A percentile compares a stretch with the other conserved stretches of the same genome.
Conservation (phyloP, 371 early-diverging fungal genomes). For the Entomophthora muscae region DNA sequence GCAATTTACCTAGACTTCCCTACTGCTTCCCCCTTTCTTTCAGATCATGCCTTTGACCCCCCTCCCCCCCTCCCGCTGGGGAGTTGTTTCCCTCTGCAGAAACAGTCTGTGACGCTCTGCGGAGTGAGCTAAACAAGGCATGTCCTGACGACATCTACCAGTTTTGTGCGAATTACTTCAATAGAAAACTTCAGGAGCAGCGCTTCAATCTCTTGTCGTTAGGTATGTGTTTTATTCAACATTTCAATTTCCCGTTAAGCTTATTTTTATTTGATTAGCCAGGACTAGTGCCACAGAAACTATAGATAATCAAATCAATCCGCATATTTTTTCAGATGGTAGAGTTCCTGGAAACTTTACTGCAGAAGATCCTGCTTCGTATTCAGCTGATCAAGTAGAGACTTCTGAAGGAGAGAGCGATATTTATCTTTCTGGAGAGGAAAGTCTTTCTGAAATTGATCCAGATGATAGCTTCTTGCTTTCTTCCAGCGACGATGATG, state of each 20-base stretch:
- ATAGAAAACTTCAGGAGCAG: constrained; percentile 52
- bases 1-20: too few species aligned
- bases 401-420: constrained; percentile 1
- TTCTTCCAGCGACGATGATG: constrained; percentile 35
- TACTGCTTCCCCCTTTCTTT: too few species aligned
- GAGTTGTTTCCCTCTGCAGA: constrained; percentile 13
- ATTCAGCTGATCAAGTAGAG: neutral
- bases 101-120: constrained; percentile 33
- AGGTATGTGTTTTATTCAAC: constrained; percentile 19
- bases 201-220: constrained; percentile 25
- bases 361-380: too few species aligned
- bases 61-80: neutral
- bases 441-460: constrained; percentile 2
- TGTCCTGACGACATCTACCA: constrained; percentile 71
- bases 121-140: constrained; percentile 28
- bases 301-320: too few species aligned
- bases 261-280: too few species aligned
- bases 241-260: too few species aligned
- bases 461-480: constrained; percentile 17
- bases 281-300: too few species aligned
- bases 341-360: too few species aligned
- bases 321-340: too few species aligned
- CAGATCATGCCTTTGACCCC: neutral
- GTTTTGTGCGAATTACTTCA: constrained; percentile 81
- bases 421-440: constrained; percentile 4